phyloP scores from a whole-genome alignment of 2,329 filamentous ascomycete species.

The Penicillium sp. region DNA sequence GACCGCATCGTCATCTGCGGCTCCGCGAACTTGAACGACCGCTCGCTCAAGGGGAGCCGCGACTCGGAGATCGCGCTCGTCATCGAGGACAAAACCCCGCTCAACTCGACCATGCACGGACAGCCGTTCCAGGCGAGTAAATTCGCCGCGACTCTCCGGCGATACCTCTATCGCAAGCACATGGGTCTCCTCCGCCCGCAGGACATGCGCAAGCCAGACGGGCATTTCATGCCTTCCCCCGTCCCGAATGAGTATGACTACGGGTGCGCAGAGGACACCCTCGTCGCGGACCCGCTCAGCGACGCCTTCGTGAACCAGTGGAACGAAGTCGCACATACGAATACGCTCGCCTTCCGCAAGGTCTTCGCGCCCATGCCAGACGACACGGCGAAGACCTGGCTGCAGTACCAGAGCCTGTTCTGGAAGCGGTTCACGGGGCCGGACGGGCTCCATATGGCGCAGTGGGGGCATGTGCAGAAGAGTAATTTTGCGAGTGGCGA shows the following conservation, averaged over 20 bases:
- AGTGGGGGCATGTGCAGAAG: background rate
- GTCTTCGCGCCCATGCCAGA: background rate
- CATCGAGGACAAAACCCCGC: background rate
- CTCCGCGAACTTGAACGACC: constrained; percentile 7
- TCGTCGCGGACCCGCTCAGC: background rate
- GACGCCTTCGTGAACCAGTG: background rate
- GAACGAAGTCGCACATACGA: background rate
- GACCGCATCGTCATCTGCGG: background rate
- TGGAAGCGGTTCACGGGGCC: background rate
- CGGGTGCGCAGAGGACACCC: background rate
- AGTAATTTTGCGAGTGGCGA: background rate
- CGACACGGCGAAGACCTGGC: background rate
- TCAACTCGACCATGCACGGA: background rate
- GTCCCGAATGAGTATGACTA: background rate
- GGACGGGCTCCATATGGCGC: background rate
- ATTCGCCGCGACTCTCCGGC: background rate
- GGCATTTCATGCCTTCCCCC: background rate
- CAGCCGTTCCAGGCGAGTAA: background rate
- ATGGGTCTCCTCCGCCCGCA: background rate
- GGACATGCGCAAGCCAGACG: constrained; percentile 2
- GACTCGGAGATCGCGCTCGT: constrained; percentile 3
- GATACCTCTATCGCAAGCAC: constrained; percentile 5
- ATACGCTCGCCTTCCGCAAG: background rate
- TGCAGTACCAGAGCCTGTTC: background rate
- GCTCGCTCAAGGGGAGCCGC: constrained; percentile 2